These are phyloP conservation scores for Colletotrichum echinochloae DNA, from an alignment of 2,329 filamentous ascomycete genomes.

Conservation along the genomic window DNA sequence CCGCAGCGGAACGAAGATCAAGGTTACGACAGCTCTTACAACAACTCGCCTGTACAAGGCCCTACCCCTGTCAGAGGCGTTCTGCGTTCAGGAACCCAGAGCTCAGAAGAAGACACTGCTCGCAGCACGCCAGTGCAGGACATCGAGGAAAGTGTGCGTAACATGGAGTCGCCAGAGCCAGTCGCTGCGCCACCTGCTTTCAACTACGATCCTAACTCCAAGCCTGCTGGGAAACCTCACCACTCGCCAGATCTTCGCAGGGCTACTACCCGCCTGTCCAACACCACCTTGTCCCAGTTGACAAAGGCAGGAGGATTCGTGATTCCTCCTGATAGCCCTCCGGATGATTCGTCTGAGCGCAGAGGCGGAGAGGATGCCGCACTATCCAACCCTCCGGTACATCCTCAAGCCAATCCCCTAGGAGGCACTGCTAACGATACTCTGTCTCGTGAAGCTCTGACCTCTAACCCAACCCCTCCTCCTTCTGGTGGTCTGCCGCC, in stretches of 20 bases:
- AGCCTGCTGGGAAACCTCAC: constrained; percentile 76
- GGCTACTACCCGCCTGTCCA: constrained; percentile 86
- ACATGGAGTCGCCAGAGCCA: constrained; percentile 76
- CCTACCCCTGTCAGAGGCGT: constrained; percentile 55
- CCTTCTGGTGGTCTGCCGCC: constrained; percentile 55
- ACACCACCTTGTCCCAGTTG: constrained; percentile 83
- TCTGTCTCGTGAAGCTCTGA: constrained; percentile 66
- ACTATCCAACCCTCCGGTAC: constrained; percentile 55
- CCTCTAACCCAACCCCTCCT: constrained; percentile 49
- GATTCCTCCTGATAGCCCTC: constrained; percentile 52
- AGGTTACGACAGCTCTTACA: constrained; percentile 45
- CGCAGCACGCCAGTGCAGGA: constrained; percentile 59
- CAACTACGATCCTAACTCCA: constrained; percentile 77
- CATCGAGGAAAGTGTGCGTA: constrained; percentile 62
- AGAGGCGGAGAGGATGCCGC: constrained; percentile 50
- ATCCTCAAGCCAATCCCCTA: constrained; percentile 62
- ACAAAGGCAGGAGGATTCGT: constrained; percentile 73
- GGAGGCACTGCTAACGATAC: constrained; percentile 66
- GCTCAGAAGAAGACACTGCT: constrained; percentile 65
- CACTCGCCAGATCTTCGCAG: constrained; percentile 82
- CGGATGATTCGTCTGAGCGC: constrained; percentile 48
- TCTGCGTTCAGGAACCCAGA: constrained; percentile 49
- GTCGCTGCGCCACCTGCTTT: constrained; percentile 85
- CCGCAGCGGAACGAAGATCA: constrained; percentile 44
- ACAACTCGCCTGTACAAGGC: constrained; percentile 50